Conservation (phyloP, 1,284 basidiomycete species). For the Entoloma clypeatum region DNA sequence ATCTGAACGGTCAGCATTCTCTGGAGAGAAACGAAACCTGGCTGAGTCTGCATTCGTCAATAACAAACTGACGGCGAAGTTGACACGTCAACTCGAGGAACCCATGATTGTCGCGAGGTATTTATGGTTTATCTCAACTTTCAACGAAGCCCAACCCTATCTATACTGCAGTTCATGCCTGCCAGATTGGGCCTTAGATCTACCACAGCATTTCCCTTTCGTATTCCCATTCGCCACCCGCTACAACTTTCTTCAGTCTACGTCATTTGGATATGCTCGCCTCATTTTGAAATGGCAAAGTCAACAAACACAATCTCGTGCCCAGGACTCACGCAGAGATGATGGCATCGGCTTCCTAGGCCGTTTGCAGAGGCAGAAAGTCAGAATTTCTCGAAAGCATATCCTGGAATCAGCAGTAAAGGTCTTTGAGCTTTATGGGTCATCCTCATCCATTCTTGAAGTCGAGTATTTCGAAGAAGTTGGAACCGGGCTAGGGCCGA, state of each 20-base stretch:
- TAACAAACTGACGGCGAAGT: slow-evolving; percentile 96
- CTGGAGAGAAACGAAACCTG: slow-evolving; percentile 51
- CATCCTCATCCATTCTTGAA: slow-evolving; percentile 89
- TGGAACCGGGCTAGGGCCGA: slow-evolving; percentile 95
- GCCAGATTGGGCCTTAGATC: slow-evolving; percentile 93
- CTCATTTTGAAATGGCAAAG: slow-evolving; percentile 90
- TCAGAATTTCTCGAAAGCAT: slow-evolving; percentile 91
- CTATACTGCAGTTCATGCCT: slow-evolving; percentile 71
- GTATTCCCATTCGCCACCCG: slow-evolving; percentile 97
- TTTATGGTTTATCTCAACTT: too few relatives aligned
- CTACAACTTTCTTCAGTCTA: slow-evolving; percentile 95
- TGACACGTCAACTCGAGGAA: slow-evolving; percentile 97
- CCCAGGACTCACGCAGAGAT: slow-evolving; percentile 77
- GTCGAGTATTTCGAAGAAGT: slow-evolving; percentile 99
- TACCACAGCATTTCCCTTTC: slow-evolving; percentile 95
- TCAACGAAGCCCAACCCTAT: background rate
- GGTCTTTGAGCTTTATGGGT: slow-evolving; percentile 96
- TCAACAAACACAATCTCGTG: slow-evolving; percentile 69
- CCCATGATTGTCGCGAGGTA: slow-evolving; percentile 98
- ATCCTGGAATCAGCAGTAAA: slow-evolving; percentile 97
- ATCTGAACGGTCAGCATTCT: slow-evolving; percentile 49
- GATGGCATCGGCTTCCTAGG: slow-evolving; percentile 91
- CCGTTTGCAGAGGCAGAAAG: slow-evolving; percentile 92
- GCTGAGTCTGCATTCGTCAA: slow-evolving; percentile 89
- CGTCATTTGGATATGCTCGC: slow-evolving; percentile 95